phyloP scores from a whole-genome alignment of 1,284 basidiomycete genomes.

The Schizophyllum commune region DNA sequence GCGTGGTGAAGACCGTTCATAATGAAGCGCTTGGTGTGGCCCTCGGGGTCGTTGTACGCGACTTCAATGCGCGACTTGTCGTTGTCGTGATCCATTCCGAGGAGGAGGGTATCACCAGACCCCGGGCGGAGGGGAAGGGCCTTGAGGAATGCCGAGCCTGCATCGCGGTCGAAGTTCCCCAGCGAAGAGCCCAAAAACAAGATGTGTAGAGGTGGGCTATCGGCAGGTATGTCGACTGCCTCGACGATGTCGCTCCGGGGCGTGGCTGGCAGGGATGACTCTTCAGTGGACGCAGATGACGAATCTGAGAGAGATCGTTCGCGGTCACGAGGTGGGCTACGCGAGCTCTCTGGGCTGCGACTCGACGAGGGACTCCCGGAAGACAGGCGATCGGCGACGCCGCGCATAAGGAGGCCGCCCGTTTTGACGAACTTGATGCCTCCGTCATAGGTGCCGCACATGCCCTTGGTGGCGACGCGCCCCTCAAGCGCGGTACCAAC shows the following conservation, averaged over 20 bases:
- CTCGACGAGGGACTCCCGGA: conserved; percentile 6
- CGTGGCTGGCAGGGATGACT: conserved; percentile 29
- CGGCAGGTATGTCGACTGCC: conserved; percentile 1
- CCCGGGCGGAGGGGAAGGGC: conserved; percentile 73
- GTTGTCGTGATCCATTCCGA: conserved; percentile 86
- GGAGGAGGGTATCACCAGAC: conserved; percentile 60
- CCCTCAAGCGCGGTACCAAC: conserved; percentile 61
- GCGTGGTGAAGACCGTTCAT: conserved; percentile 80
- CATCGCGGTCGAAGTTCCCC: conserved; percentile 83
- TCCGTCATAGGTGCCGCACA: conserved; percentile 87
- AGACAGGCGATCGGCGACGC: conserved; percentile 1
- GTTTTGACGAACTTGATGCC: conserved; percentile 63
- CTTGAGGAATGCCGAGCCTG: conserved; percentile 70
- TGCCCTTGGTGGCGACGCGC: conserved; percentile 70
- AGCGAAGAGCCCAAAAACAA: conserved; percentile 93
- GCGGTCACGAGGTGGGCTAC: conserved; percentile 9
- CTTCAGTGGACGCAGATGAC: conserved; percentile 12
- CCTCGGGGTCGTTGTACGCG: conserved; percentile 81
- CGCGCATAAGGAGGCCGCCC: conserved; percentile 38
- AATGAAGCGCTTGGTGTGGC: conserved; percentile 79
- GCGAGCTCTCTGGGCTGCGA: conserved; percentile 6
- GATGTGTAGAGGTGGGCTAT: conserved; percentile 58
- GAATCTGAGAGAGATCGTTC: conserved; percentile 28
- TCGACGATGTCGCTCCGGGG: conserved; percentile 19
- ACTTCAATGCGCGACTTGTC: conserved; percentile 57